These are phyloP conservation scores for sorghum (Sorghum bicolor) DNA, from an alignment of 176 grass and related monocot genomes.

Conservation along the genomic window Sorghum_bicolor_NCBIv3 NC_012871.2:68049001-68049500, in stretches of 20 bases:
- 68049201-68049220: neutral
- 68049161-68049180: constrained; percentile 12
- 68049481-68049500: neutral
- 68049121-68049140: constrained; percentile 85
- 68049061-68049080: constrained; percentile 97
- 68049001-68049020: constrained; percentile 79
- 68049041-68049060: constrained; percentile 84
- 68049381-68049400: neutral
- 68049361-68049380: neutral
- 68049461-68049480: neutral
- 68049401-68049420: constrained; percentile 2
- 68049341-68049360: neutral
- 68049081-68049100: constrained; percentile 98
- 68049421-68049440: neutral
- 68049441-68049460: neutral
- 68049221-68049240: neutral
- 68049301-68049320: neutral
- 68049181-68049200: neutral
- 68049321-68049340: neutral
- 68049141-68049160: constrained; percentile 84
- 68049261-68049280: constrained; percentile 3
- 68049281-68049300: neutral
- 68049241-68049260: neutral
- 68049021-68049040: constrained; percentile 77
- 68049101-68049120: constrained; percentile 83